Evolutionary conservation across 2,329 filamentous ascomycete genomes (phyloP).

Genomic region (Colletotrichum musae): DNA sequence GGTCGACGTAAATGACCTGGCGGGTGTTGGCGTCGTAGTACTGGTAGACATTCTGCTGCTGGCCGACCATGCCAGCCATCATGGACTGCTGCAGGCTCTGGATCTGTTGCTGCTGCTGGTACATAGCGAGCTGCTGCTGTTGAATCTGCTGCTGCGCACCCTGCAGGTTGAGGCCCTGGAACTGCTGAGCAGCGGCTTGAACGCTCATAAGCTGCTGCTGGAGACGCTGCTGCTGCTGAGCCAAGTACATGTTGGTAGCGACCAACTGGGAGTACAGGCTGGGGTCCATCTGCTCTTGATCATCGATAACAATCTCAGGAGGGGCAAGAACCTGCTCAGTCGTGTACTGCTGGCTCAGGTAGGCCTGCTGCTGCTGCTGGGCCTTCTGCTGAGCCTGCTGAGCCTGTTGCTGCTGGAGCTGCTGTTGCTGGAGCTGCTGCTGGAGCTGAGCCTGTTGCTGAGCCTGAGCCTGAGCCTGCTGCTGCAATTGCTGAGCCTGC

Average conservation of each 20-base stretch:
- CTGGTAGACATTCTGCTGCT: slow-evolving; percentile 82
- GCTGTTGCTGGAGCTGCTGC: slow-evolving; percentile 42
- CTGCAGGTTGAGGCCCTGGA: slow-evolving; percentile 82
- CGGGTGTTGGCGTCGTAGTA: slow-evolving; percentile 90
- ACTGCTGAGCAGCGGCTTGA: slow-evolving; percentile 86
- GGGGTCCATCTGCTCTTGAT: slow-evolving; percentile 85
- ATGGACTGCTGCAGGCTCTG: slow-evolving; percentile 62
- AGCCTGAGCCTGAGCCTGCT: slow-evolving; percentile 34
- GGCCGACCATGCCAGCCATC: slow-evolving; percentile 47
- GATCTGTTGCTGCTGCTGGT: slow-evolving; percentile 59
- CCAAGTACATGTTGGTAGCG: slow-evolving; percentile 91
- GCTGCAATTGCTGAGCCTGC: slow-evolving; percentile 41
- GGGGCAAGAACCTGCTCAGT: slow-evolving; percentile 91
- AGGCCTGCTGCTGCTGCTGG: slow-evolving; percentile 47
- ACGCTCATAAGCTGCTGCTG: slow-evolving; percentile 92
- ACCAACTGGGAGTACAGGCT: slow-evolving; percentile 89
- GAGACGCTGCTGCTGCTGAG: slow-evolving; percentile 93
- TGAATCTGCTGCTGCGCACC: slow-evolving; percentile 62
- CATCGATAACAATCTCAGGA: slow-evolving; percentile 82
- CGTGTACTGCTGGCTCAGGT: slow-evolving; percentile 65
- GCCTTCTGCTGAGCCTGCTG: slow-evolving; percentile 47
- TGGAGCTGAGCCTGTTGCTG: slow-evolving; percentile 45
- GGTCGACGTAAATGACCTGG: slow-evolving; percentile 84
- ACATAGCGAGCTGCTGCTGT: slow-evolving; percentile 61
- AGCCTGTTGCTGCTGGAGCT: slow-evolving; percentile 49